Evolutionary conservation across 2,329 filamentous ascomycete species (phyloP).

Genomic region (Trichophyton mentagrophytes): DNA sequence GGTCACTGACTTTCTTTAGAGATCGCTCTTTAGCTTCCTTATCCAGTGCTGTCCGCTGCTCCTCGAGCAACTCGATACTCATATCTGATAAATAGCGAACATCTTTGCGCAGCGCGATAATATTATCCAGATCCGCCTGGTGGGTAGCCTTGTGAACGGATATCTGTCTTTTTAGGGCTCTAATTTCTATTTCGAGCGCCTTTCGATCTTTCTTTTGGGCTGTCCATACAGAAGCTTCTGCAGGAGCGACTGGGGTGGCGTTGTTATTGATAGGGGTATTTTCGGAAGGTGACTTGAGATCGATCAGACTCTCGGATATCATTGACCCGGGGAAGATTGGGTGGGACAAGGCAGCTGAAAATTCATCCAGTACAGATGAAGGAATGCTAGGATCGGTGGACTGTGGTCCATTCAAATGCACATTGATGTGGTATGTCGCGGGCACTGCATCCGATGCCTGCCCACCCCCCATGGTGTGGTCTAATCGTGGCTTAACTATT

Average conservation of each 20-base stretch:
- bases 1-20: slow-evolving; percentile 29
- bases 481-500: slow-evolving; percentile 61
- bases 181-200: slow-evolving; percentile 29
- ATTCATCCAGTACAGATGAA: slow-evolving; percentile 15
- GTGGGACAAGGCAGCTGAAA: slow-evolving; percentile 28
- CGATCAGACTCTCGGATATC: slow-evolving; percentile 30
- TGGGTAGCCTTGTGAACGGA: slow-evolving; percentile 23
- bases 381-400: slow-evolving; percentile 5
- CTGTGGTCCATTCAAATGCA: slow-evolving; percentile 22
- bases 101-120: slow-evolving; percentile 26
- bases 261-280: slow-evolving; percentile 3
- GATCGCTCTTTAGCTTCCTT: slow-evolving; percentile 24
- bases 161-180: slow-evolving; percentile 25
- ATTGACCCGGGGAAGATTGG: slow-evolving; percentile 27
- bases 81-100: slow-evolving; percentile 26
- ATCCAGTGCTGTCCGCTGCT: slow-evolving; percentile 24
- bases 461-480: slow-evolving; percentile 27
- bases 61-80: slow-evolving; percentile 28
- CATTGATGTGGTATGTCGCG: slow-evolving; percentile 31
- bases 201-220: slow-evolving; percentile 18
- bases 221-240: neutral
- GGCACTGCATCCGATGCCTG: slow-evolving; percentile 28
- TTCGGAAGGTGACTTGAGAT: slow-evolving; percentile 19
- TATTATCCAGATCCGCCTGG: slow-evolving; percentile 24
- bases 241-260: neutral